Conservation (phyloP, 768 basidiomycete genomes). For the Phlebiopsis gigantea region DNA sequence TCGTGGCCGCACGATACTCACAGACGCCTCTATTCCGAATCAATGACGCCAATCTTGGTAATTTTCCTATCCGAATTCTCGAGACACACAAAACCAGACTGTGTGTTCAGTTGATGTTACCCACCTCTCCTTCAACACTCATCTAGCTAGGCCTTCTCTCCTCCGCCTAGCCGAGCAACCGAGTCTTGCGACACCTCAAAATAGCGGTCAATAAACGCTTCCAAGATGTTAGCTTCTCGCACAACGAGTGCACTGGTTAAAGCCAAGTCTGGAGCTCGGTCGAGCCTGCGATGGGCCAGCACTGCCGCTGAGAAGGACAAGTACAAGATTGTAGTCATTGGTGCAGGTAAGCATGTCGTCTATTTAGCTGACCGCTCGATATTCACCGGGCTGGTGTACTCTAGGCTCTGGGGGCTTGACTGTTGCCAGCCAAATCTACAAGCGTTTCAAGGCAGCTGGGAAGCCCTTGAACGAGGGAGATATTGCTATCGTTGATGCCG, state of each 20-base stretch:
- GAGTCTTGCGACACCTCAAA: not conserved
- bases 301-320: constrained; percentile 42
- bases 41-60: constrained; percentile 8
- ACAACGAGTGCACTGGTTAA: constrained; percentile 13
- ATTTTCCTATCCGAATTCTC: constrained; percentile 2
- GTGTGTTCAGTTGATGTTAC: not conserved
- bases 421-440: constrained; percentile 83
- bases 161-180: not conserved
- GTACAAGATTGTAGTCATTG: constrained; percentile 82
- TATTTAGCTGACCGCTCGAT: not conserved
- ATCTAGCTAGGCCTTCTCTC: not conserved
- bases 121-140: not conserved
- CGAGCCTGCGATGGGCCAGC: constrained; percentile 26
- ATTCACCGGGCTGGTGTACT: not conserved
- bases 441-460: constrained; percentile 68
- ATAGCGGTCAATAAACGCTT: not conserved
- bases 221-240: constrained; percentile 16
- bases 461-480: constrained; percentile 67
- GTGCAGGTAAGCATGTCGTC: constrained; percentile 56
- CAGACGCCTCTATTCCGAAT: constrained; percentile 14
- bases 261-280: constrained; percentile 1
- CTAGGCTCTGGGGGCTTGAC: constrained; percentile 78
- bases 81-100: not conserved
- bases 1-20: not conserved
- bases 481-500: constrained; percentile 80